Evolutionary conservation across 1,284 basidiomycete genomes (phyloP).

Genomic region (Cerioporus squamosus): DNA sequence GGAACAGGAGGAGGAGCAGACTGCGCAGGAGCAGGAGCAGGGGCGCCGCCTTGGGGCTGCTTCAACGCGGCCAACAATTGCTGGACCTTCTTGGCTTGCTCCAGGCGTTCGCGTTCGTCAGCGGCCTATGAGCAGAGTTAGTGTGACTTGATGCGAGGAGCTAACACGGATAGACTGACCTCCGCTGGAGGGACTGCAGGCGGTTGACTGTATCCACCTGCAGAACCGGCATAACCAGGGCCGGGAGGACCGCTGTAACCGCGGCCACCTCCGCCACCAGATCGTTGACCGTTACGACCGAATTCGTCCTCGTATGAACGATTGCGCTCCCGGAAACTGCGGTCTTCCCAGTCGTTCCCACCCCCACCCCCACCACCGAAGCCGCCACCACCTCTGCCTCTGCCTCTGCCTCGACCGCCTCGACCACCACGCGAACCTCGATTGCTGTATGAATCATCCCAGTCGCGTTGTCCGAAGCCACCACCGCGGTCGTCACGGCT

Average conservation of each 20-base stretch:
- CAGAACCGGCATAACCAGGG: slow-evolving; percentile 35
- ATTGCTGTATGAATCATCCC: slow-evolving; percentile 45
- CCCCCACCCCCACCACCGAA: slow-evolving; percentile 1
- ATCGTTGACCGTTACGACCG: slow-evolving; percentile 39
- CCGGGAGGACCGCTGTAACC: slow-evolving; percentile 37
- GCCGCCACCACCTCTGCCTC: slow-evolving; percentile 19
- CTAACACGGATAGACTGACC: slow-evolving; percentile 25
- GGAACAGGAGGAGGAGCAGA: slow-evolving; percentile 37
- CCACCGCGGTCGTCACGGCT: slow-evolving; percentile 20
- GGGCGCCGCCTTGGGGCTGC: slow-evolving; percentile 53
- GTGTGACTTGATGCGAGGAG: neutral
- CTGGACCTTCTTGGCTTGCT: slow-evolving; percentile 83
- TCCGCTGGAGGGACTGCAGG: slow-evolving; percentile 28
- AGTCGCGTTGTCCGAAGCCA: slow-evolving; percentile 47
- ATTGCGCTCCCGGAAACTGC: slow-evolving; percentile 48
- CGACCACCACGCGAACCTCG: slow-evolving; percentile 40
- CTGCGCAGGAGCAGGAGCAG: slow-evolving; percentile 25
- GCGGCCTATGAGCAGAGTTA: slow-evolving; percentile 35
- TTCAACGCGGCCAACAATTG: slow-evolving; percentile 81
- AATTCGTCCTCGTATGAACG: slow-evolving; percentile 50
- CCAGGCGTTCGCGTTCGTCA: slow-evolving; percentile 77
- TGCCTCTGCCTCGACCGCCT: slow-evolving; percentile 36
- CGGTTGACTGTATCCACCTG: slow-evolving; percentile 35
- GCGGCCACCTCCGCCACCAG: slow-evolving; percentile 36
- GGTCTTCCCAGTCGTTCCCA: slow-evolving; percentile 47